A percentile compares a stretch with the other conserved stretches of the same genome.
Conservation (phyloP, 2,329 filamentous ascomycete species). For the Fusarium clavum region DNA sequence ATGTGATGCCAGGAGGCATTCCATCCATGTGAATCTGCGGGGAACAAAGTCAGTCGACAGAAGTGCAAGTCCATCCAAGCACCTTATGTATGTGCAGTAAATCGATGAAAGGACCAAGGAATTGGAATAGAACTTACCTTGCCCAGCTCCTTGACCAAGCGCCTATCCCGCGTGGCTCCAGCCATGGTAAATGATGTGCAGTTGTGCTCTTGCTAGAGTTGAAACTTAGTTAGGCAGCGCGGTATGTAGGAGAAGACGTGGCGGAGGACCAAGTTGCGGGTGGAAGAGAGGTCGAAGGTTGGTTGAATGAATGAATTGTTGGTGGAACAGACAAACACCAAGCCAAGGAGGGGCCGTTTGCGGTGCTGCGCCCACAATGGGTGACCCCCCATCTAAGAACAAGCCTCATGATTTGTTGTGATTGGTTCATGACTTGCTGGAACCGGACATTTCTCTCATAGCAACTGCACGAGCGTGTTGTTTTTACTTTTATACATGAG, state of each 20-base stretch:
- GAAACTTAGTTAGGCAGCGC: neutral
- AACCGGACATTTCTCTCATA: neutral
- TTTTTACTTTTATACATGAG: neutral
- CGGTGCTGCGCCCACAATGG: constrained; percentile 33
- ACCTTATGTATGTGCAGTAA: neutral
- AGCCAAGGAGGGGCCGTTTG: constrained; percentile 36
- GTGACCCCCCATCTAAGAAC: constrained; percentile 20
- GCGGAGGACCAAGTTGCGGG: constrained; percentile 25
- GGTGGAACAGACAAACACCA: constrained; percentile 28
- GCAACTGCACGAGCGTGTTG: neutral
- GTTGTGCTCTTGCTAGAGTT: neutral
- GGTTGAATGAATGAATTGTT: neutral
- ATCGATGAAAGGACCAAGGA: neutral
- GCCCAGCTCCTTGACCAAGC: constrained; percentile 68
- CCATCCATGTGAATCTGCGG: constrained; percentile 64
- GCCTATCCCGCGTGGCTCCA: constrained; percentile 64
- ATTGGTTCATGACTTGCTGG: constrained; percentile 13
- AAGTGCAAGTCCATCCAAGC: neutral
- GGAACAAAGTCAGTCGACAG: constrained; percentile 33
- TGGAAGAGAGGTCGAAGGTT: constrained; percentile 21
- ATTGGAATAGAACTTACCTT: constrained; percentile 58
- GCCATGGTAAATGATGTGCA: constrained; percentile 48
- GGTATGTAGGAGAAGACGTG: constrained; percentile 2
- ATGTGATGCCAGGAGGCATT: constrained; percentile 76
- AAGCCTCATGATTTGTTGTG: constrained; percentile 9